Base-by-base conservation (phyloP, 805 yeast species). In the Cephaloascus albidus region DNA sequence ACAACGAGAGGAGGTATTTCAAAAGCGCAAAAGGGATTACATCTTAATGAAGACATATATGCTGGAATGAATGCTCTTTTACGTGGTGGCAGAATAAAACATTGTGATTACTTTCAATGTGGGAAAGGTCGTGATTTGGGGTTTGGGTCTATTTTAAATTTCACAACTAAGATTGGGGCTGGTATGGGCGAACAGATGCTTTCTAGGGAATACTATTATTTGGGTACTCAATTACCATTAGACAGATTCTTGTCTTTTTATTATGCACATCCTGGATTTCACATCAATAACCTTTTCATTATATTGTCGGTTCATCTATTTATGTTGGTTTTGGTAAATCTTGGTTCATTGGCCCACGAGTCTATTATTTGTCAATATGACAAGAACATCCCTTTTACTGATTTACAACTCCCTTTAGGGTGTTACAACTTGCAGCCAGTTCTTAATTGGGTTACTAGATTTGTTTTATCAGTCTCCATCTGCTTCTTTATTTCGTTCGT, bases 171-270 rank as follows among this genome's bases (percentile, higher is more conserved):
- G 62, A 89, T 90, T 55, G 97, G 97, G 3, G 93, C 96, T 34
- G 97, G 97, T 38, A 90, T 90, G 97, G 97, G 97, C 6, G 97
- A 90, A 56, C 97, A 90, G 58, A 74, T 89, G 58, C 62, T 90
- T 27, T 86, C 96, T 4, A 72, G 97, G 52, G 97, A 90, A 53
- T 87, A 89, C 60, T 90, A 81, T 57, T 87, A 85, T 58, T 59
- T 90, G 43, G 97, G 97, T 2, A 86, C 96, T 2, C 86, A 80
- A 49, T 65, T 90, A 40, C 95, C 96, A 2, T 69, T 89, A 35
- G 97, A 90, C 56, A 63, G 96, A 37, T 89, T 90, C 62, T 61
- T 90, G 38, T 86, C 97, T 0, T 90, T 90, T 60, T 90, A 85
- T 59, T 90, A 90, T 61, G 97, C 97, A 0, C 97, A 90, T 58